Evolutionary conservation across 2,329 filamentous ascomycete genomes (phyloP), one percentile per base, ranked within the genome.

Genomic region (Pseudogymnoascus sp.): DNA sequence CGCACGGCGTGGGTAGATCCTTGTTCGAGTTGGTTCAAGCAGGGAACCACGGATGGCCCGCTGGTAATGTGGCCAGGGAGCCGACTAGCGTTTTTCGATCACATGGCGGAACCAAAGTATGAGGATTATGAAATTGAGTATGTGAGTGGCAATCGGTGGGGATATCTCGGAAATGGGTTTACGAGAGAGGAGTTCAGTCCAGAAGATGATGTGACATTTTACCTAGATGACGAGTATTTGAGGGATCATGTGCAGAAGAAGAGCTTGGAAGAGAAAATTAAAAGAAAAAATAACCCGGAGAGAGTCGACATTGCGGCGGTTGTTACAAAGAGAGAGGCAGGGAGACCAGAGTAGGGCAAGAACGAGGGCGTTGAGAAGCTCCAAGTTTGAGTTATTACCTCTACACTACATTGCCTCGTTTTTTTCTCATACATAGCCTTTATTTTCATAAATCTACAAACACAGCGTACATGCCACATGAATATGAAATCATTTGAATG

Each of bases 51-150:
- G 11, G 60, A 66, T 63, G 66, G 67, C 3, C 64, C 63, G 2
- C 67, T 69, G 4, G 66, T 67, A 3, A 72, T 82, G 2, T 82
- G 78, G 76, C 80, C 80, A 1, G 80, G 80, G 2, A 77, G 75
- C 3, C 77, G 76, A 0, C 74, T 82, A 63, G 80, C 82, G 62
- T 82, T 81, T 65, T 71, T 77, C 60, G 74, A 78, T 62, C 68
- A 73, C 11, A 73, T 79, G 68, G 73, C 73, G 56, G 67, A 69
- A 10, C 74, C 75, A 1, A 70, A 77, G 12, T 78, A 72, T 63
- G 77, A 79, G 66, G 77, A 79, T 67, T 79, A 76, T 67, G 74
- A 77, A 28, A 76, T 76, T 62, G 71, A 67, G 4, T 78, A 77
- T 62, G 59, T 23, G 8, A 56, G 50, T 33, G 63, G 40, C 23